Evolutionary conservation across 2,329 filamentous ascomycete species (phyloP), one percentile per base, ranked within the genome.

Genomic region (Aspergillus transmontanensis): DNA sequence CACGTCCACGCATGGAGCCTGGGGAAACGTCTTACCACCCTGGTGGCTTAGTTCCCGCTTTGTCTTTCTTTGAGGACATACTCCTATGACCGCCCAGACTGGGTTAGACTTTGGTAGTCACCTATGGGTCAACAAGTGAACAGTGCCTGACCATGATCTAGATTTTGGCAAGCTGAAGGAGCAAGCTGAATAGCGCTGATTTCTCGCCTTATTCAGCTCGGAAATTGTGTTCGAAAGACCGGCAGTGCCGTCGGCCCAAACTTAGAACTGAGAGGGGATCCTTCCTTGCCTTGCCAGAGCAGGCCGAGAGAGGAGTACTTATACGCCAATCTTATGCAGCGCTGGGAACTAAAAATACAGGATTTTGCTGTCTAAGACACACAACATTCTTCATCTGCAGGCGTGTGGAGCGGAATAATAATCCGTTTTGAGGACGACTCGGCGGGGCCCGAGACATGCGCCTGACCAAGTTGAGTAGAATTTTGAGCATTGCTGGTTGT

Each of bases 251-350:
- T 51, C n/a, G 28, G 28, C 12, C 48, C 7, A 55, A 55, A 23
- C n/a, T 39, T 23, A 32, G 51, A 55, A 39, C 21, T 4, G 51
- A 23, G 30, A 32, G 32, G 34, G n/a, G 43, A 6, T 21, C 43
- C 10, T 36, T 23, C 30, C 51, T 54, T 54, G 51, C 51, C 19
- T 54, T 23, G 9, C 16, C 30, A 11, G 19, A 36, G 30, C 19
- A 54, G 30, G 30, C 32, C 32, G n/a, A 54, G 30, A 54, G 51
- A 23, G n/a, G 48, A 39, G 51, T 34, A 32, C 9, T n/a, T 53
- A 34, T 19, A 21, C 34, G 51, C 51, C 51, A 34, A 55, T 55
- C 51, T 55, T n/a, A 55, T 55, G 51, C 51, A 55, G 51, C 10
- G n/a, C 34, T 55, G 51, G 19, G 39, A 12, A 39, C 51, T 39